phyloP scores from a whole-genome alignment of 805 yeast species.

The Wickerhamomyces sydowiorum region DNA sequence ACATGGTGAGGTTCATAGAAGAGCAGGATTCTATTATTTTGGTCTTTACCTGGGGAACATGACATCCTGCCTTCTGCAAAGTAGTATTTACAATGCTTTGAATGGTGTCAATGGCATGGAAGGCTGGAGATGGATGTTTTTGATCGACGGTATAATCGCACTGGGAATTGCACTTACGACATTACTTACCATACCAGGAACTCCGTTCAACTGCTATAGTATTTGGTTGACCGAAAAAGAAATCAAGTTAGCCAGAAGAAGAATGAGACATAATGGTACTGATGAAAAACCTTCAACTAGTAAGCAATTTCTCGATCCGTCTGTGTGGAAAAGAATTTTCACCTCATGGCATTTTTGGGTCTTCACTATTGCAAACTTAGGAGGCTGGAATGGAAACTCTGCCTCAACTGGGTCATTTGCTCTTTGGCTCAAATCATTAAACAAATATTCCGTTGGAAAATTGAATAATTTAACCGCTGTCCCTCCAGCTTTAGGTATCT shows the following conservation, averaged over 20 bases:
- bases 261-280: conserved; percentile 21
- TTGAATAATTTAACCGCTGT: conserved; percentile 36
- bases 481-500: conserved; percentile 27
- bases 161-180: conserved; percentile 56
- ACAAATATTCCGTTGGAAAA: conserved; percentile 28
- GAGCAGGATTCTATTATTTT: conserved; percentile 56
- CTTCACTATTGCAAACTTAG: conserved; percentile 42
- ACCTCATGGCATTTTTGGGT: conserved; percentile 52
- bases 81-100: conserved; percentile 36
- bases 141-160: too few relatives aligned
- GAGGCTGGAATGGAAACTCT: conserved; percentile 52
- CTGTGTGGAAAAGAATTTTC: conserved; percentile 46
- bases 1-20: conserved; percentile 50
- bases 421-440: conserved; percentile 40
- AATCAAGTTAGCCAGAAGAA: conserved; percentile 41
- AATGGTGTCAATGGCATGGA: conserved; percentile 38
- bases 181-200: conserved; percentile 54
- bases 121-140: conserved; percentile 63
- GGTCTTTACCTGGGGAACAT: conserved; percentile 44
- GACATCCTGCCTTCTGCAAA: conserved; percentile 52
- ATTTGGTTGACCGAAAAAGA: conserved; percentile 50
- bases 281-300: not conserved
- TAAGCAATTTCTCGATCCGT: conserved; percentile 29
- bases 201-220: conserved; percentile 51
- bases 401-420: conserved; percentile 33